phyloP scores from a whole-genome alignment of 805 yeast species.

The Barnettozyma californica region DNA sequence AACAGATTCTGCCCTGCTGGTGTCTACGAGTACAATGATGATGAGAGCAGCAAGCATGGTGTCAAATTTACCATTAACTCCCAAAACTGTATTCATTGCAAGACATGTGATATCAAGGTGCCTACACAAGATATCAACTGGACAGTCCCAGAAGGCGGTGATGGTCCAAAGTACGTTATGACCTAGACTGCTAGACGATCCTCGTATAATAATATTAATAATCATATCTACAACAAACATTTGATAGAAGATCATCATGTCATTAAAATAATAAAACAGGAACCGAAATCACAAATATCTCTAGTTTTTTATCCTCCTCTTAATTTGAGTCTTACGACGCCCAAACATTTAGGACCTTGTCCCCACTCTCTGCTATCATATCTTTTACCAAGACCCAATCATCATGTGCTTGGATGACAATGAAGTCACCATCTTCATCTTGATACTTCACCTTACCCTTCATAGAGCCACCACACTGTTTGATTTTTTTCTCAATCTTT shows the following conservation, averaged over 20 bases:
- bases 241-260: slow-evolving; percentile 4
- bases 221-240: background rate
- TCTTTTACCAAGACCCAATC: slow-evolving; percentile 87
- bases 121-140: slow-evolving; percentile 93
- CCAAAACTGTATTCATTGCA: slow-evolving; percentile 97
- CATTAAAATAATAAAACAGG: slow-evolving; percentile 1
- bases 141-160: slow-evolving; percentile 99
- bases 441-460: slow-evolving; percentile 64
- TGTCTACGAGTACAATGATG: slow-evolving; percentile 85
- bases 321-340: slow-evolving; percentile 24
- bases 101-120: slow-evolving; percentile 95
- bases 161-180: slow-evolving; percentile 93
- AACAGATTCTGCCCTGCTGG: slow-evolving; percentile 97
- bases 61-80: slow-evolving; percentile 90
- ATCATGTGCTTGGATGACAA: slow-evolving; percentile 77
- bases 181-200: slow-evolving; percentile 34
- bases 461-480: slow-evolving; percentile 44
- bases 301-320: background rate
- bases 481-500: slow-evolving; percentile 53
- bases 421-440: slow-evolving; percentile 95
- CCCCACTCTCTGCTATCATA: slow-evolving; percentile 47
- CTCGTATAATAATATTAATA: too few relatives aligned
- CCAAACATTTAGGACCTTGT: slow-evolving; percentile 40
- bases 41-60: slow-evolving; percentile 49
- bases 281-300: background rate